phyloP scores from a whole-genome alignment of 139 green algal genomes.

The Pleodorina starrii region DNA sequence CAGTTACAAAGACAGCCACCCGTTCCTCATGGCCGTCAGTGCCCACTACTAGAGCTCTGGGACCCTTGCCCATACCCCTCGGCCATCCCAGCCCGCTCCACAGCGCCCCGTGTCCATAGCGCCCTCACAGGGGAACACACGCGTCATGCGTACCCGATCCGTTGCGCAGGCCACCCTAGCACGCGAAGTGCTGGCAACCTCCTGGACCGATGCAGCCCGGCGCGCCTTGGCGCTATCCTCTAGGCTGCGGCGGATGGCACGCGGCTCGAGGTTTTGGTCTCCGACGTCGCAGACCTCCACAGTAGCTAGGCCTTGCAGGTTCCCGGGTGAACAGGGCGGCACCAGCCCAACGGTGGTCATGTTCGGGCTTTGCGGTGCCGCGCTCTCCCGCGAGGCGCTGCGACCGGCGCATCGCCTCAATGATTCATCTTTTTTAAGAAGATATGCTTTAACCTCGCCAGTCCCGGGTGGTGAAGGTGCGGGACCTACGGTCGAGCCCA shows the following conservation, averaged over 20 bases:
- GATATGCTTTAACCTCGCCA: background rate
- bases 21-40: no score
- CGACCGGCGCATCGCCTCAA: background rate
- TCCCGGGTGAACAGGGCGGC: background rate
- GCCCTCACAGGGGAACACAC: no score
- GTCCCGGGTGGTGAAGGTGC: background rate
- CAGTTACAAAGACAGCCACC: no score
- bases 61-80: no score
- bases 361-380: background rate
- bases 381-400: background rate
- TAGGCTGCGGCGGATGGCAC: slow-evolving; percentile 18
- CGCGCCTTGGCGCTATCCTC: slow-evolving; percentile 37
- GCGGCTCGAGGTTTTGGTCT: background rate
- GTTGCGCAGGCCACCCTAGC: slow-evolving; percentile 10
- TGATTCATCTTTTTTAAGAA: slow-evolving; percentile 1
- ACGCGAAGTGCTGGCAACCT: background rate
- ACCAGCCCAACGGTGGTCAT: background rate
- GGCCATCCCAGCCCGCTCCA: no score
- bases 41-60: no score
- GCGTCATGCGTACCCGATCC: slow-evolving; percentile 28
- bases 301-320: background rate
- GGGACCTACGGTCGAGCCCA: background rate
- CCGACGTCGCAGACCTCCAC: slow-evolving; percentile 4
- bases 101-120: no score
- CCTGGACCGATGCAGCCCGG: background rate